Conservation (phyloP, 176 grass and related monocot genomes). For the Paspalum vaginatum region DNA sequence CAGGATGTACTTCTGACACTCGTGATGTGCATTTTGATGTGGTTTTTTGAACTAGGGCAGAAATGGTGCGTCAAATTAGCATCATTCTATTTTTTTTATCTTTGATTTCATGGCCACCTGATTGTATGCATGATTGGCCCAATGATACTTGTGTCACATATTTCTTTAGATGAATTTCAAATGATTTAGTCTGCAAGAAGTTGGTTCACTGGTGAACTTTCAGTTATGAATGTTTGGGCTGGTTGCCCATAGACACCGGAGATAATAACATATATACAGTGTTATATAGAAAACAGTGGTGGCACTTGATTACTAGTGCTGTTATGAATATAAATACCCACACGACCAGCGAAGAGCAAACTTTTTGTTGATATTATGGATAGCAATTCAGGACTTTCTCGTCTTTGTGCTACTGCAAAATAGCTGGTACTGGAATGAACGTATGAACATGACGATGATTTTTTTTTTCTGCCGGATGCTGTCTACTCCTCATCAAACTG, state of each 20-base stretch:
- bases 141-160: not conserved
- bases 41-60: not conserved
- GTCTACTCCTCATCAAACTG: not conserved
- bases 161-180: not conserved
- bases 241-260: not conserved
- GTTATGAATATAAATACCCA: not conserved
- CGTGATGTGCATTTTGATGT: slow-evolving; percentile 1
- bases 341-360: not conserved
- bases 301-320: not conserved
- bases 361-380: slow-evolving; percentile 20
- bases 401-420: not conserved
- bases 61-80: not conserved
- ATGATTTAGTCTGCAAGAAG: not conserved
- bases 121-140: not conserved
- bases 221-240: not conserved
- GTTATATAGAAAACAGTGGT: not conserved
- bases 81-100: not conserved
- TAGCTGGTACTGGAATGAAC: not conserved
- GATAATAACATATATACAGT: not conserved
- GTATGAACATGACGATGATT: not conserved
- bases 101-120: not conserved
- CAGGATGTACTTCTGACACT: not conserved
- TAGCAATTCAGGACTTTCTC: not conserved
- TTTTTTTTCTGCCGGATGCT: no score
- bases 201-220: not conserved